Evolutionary conservation across 2,329 filamentous ascomycete genomes (phyloP).

Genomic region (Sarocladiaceae sp.): DNA sequence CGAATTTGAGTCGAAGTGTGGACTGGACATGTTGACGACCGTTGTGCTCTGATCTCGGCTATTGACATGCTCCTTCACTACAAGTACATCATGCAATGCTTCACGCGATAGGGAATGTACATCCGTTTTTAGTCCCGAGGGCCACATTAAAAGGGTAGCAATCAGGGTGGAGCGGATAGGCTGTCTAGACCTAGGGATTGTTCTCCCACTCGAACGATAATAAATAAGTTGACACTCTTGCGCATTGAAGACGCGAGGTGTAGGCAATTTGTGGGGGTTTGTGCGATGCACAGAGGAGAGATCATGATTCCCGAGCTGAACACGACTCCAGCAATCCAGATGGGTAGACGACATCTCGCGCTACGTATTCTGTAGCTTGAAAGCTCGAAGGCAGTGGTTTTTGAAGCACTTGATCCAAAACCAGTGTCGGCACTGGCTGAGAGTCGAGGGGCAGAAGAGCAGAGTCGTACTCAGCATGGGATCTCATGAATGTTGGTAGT

Average conservation of each 20-base stretch:
- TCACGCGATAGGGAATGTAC: slow-evolving; percentile 36
- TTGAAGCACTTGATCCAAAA: slow-evolving; percentile 5
- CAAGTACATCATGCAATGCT: not conserved
- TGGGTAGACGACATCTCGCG: not conserved
- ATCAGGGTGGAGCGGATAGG: slow-evolving; percentile 64
- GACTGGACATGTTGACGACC: not conserved
- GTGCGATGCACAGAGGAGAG: not conserved
- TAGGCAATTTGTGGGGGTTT: slow-evolving; percentile 55
- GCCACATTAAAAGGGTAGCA: slow-evolving; percentile 49
- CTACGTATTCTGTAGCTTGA: too few relatives aligned
- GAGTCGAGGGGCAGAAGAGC: not conserved
- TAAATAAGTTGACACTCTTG: slow-evolving; percentile 53
- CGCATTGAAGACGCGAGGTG: slow-evolving; percentile 55
- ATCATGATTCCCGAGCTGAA: not conserved
- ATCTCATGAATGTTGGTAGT: not conserved
- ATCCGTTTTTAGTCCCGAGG: slow-evolving; percentile 61
- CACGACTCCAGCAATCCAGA: not conserved
- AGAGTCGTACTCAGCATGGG: not conserved
- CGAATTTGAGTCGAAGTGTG: not conserved
- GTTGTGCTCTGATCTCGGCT: not conserved
- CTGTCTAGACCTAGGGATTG: slow-evolving; percentile 61
- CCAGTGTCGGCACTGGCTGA: not conserved
- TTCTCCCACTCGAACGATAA: slow-evolving; percentile 60
- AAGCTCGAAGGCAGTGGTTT: not conserved
- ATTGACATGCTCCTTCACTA: not conserved